Evolutionary conservation across 2,329 filamentous ascomycete genomes (phyloP).

Genomic region (Trichoderma sp.): DNA sequence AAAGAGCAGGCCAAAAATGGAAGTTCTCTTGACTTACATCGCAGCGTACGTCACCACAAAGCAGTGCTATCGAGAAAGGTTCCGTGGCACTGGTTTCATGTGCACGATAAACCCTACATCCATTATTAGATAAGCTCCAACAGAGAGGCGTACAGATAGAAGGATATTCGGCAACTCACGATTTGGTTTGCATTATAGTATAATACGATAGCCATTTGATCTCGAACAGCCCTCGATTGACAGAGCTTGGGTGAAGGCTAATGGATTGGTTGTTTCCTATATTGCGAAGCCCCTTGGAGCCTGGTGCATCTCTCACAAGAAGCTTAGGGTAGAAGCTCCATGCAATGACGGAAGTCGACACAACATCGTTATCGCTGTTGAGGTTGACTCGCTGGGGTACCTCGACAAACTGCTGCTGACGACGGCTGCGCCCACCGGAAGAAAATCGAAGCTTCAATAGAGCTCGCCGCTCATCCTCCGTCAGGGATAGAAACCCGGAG

Average conservation of each 20-base stretch:
- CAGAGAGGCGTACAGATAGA: background rate
- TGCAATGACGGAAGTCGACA: conserved; percentile 79
- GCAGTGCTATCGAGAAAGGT: conserved; percentile 75
- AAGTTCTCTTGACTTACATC: conserved; percentile 54
- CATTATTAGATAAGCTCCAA: conserved; percentile 18
- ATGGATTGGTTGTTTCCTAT: conserved; percentile 91
- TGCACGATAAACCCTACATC: conserved; percentile 71
- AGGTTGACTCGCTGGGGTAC: conserved; percentile 71
- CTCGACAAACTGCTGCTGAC: conserved; percentile 75
- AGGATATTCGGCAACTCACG: conserved; percentile 48
- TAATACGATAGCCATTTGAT: conserved; percentile 90
- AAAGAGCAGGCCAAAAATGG: background rate
- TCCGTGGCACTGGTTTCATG: conserved; percentile 82
- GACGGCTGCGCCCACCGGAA: conserved; percentile 46
- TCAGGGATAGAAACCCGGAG: conserved; percentile 75
- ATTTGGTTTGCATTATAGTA: conserved; percentile 90
- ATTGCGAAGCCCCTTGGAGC: conserved; percentile 78
- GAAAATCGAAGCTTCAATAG: conserved; percentile 68
- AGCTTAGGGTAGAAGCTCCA: conserved; percentile 97
- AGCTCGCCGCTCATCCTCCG: conserved; percentile 65
- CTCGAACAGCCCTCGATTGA: conserved; percentile 71
- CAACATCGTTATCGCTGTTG: conserved; percentile 75
- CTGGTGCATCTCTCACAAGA: conserved; percentile 68
- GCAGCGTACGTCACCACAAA: conserved; percentile 86
- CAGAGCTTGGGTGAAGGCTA: conserved; percentile 79